These are phyloP conservation scores for Phytophthora macrochlamydospora DNA, from an alignment of 352 stramenopile genomes.

Conservation along the genomic window DNA sequence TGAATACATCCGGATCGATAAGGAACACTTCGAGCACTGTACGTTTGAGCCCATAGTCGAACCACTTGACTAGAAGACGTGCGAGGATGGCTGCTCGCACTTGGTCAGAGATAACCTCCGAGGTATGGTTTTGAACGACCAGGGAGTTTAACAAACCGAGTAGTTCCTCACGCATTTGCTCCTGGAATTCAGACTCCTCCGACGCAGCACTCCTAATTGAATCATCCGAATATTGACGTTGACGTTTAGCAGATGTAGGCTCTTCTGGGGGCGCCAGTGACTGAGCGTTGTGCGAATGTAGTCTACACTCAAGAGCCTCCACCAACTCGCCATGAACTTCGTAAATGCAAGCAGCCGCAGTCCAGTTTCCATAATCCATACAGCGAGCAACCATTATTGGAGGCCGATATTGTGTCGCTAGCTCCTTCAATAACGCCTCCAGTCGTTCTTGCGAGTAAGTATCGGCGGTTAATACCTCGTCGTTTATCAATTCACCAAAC, in stretches of 20 bases:
- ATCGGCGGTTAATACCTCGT: constrained; percentile 12
- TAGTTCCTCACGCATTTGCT: constrained; percentile 69
- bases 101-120: constrained; percentile 36
- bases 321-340: constrained; percentile 82
- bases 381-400: constrained; percentile 79
- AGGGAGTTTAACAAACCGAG: constrained; percentile 62
- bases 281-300: constrained; percentile 66
- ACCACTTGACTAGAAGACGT: constrained; percentile 85
- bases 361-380: constrained; percentile 86
- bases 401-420: constrained; percentile 72
- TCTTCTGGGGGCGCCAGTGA: constrained; percentile 6
- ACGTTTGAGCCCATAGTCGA: constrained; percentile 67
- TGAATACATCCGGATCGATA: constrained; percentile 62
- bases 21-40: constrained; percentile 71
- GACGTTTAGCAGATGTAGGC: constrained; percentile 19
- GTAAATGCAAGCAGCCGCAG: constrained; percentile 74
- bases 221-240: constrained; percentile 35
- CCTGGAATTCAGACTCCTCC: constrained; percentile 53
- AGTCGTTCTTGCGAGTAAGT: constrained; percentile 57
- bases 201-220: constrained; percentile 26
- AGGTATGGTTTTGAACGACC: constrained; percentile 54
- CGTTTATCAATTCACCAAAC: not conserved
- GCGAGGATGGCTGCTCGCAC: constrained; percentile 75
- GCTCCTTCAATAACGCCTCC: constrained; percentile 56
- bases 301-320: constrained; percentile 81